Conservation (phyloP, 352 stramenopile genomes). For the Pythium aristosporum region DNA sequence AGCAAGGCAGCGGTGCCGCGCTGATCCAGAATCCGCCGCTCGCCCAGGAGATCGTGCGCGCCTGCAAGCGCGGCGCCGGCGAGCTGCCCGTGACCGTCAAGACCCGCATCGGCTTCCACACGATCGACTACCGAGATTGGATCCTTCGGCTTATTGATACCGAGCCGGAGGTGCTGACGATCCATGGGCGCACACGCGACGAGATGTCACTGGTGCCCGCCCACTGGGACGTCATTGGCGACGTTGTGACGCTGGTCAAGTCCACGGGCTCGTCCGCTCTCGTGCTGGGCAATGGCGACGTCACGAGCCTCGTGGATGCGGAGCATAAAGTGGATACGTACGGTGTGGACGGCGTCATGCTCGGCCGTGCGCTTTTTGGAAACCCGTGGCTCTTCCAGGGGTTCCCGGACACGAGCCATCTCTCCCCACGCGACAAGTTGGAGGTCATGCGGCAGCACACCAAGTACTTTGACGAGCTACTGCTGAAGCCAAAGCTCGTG, state of each 20-base stretch:
- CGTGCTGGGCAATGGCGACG: conserved; percentile 80
- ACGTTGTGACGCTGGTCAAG: conserved; percentile 59
- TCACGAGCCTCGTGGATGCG: conserved; percentile 62
- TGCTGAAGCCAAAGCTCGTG: conserved; percentile 44
- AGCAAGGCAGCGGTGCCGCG: conserved; percentile 68
- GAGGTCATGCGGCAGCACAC: conserved; percentile 65
- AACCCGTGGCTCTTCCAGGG: conserved; percentile 85
- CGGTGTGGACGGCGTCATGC: conserved; percentile 77
- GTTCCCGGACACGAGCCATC: conserved; percentile 47
- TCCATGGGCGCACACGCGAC: conserved; percentile 74
- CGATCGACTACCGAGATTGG: conserved; percentile 82
- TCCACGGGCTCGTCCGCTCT: conserved; percentile 51
- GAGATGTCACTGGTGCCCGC: conserved; percentile 83
- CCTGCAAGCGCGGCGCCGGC: conserved; percentile 67
- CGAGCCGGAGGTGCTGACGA: conserved; percentile 69
- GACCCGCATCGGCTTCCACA: conserved; percentile 75
- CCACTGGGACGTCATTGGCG: conserved; percentile 81
- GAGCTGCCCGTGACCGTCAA: conserved; percentile 73
- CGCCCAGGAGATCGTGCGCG: conserved; percentile 60
- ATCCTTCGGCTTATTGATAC: conserved; percentile 63
- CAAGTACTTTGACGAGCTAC: conserved; percentile 63
- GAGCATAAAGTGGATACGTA: conserved; percentile 65
- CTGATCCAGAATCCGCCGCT: conserved; percentile 65
- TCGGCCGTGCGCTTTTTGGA: conserved; percentile 72
- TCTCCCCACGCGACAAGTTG: conserved; percentile 51